Conservation (phyloP, 1,284 basidiomycete species). For the Ustilago lituana region DNA sequence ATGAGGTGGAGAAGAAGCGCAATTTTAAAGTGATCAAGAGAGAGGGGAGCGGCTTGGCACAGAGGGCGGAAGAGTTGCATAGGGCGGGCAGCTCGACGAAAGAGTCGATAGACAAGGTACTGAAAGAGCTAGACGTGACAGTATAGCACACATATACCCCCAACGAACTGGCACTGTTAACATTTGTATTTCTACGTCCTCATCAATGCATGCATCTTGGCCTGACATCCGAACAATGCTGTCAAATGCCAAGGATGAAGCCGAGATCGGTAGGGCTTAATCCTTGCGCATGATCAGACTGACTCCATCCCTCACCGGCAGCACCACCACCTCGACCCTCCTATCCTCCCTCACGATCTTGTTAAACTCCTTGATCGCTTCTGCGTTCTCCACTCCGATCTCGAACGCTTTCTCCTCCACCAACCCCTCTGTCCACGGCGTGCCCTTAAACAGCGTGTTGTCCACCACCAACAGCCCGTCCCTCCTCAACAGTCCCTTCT, state of each 20-base stretch:
- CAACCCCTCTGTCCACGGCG: constrained; percentile 42
- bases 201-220: neutral
- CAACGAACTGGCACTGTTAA: too few relatives aligned
- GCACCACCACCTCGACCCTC: constrained; percentile 53
- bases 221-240: too few relatives aligned
- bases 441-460: constrained; percentile 66
- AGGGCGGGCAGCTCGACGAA: neutral
- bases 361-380: constrained; percentile 64
- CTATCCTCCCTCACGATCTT: constrained; percentile 53
- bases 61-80: neutral
- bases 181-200: constrained; percentile 3
- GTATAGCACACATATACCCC: neutral
- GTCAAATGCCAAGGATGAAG: too few relatives aligned
- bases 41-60: neutral
- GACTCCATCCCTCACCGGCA: constrained; percentile 66
- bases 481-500: constrained; percentile 48
- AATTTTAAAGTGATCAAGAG: constrained; percentile 9
- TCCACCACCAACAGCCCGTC: constrained; percentile 64
- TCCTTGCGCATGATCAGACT: constrained; percentile 59
- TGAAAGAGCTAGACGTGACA: neutral
- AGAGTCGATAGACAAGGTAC: constrained; percentile 1
- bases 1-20: neutral
- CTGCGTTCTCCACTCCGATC: constrained; percentile 44
- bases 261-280: too few relatives aligned
- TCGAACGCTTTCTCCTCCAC: constrained; percentile 15